Base-by-base conservation (phyloP, 257 asterid species). In the Ballota nigra region DNA sequence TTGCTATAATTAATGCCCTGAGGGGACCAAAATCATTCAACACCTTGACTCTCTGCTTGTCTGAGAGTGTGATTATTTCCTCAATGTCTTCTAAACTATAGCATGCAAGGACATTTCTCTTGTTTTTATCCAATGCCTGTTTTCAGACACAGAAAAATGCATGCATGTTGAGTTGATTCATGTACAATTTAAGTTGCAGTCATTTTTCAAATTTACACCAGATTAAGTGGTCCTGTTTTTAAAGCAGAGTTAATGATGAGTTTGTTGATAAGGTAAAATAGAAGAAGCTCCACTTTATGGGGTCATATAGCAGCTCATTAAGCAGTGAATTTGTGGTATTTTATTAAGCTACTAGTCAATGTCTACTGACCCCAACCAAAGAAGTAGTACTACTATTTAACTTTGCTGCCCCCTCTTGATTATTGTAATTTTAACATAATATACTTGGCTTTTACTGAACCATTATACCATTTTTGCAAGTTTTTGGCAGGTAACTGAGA, bases 221-320 rank as follows among this genome's bases (percentile, higher is more conserved):
- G 13, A 38, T 34, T 16, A 72, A 65, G 89, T 84, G 85, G 89
- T 77, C 88, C 89, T 28, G 61, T 53, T 53, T 51, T 73, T 75
- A 64, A 68, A 31, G 59, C 13, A 34, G 82, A 72, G 67, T 76
- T 34, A 52, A 23, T 75, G 70, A 79, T 76, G 75, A 59, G 61
- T 36, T 51, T 83, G 56, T 60, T 74, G 78, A 74, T 58, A 26
- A 78, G 77, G 62, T 75, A 41, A 40, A 12, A 20, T 15, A 15
- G 19, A 43, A 41, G 19, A 16, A 47, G 20, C 3, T 47, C 51
- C 16, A 43, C 58, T 58, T 62, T 64, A 55, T 71, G 78, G 80
- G 81, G 55, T 80, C n/a, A n/a, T n/a, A n/a, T n/a, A n/a, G n/a
- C n/a, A n/a, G n/a, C 67, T 60, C 80, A 29, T 57, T 70, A 40